Conservation (phyloP, 768 basidiomycete species). For the Cubamyces lactineus region DNA sequence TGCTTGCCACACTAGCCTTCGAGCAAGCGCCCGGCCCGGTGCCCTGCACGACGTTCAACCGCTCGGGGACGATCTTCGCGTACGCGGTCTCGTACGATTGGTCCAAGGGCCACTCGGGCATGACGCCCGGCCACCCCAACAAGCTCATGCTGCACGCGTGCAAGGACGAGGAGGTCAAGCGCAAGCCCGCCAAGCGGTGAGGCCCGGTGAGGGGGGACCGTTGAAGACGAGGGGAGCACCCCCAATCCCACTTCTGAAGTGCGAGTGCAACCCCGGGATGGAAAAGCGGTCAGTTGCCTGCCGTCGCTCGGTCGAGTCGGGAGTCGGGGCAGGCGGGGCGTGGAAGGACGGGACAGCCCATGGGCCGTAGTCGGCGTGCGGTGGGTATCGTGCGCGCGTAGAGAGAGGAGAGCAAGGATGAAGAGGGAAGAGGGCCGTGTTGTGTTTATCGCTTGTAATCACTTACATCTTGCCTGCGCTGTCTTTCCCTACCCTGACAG, state of each 20-base stretch:
- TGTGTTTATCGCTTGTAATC: conserved; percentile 3
- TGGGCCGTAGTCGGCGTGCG: too few species aligned
- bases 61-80: conserved; percentile 85
- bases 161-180: conserved; percentile 87
- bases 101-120: conserved; percentile 90
- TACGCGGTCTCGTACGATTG: conserved; percentile 94
- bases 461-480: conserved; percentile 8
- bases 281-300: too few species aligned
- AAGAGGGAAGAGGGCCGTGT: neutral
- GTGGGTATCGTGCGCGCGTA: too few species aligned
- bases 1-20: conserved; percentile 52
- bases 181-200: conserved; percentile 46
- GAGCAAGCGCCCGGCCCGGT: conserved; percentile 78
- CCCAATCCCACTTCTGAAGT: too few species aligned
- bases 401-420: too few species aligned
- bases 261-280: too few species aligned
- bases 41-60: conserved; percentile 81
- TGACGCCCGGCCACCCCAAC: conserved; percentile 70
- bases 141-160: conserved; percentile 84
- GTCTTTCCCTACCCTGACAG: neutral
- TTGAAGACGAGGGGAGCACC: neutral
- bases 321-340: too few species aligned
- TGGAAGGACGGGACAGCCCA: too few species aligned
- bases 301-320: too few species aligned
- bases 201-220: neutral